Percentiles rank a stretch among this genome's conserved stretches.
phyloP scores from a whole-genome alignment of 2,329 filamentous ascomycete species.

The Dactylellina leptospora region DNA sequence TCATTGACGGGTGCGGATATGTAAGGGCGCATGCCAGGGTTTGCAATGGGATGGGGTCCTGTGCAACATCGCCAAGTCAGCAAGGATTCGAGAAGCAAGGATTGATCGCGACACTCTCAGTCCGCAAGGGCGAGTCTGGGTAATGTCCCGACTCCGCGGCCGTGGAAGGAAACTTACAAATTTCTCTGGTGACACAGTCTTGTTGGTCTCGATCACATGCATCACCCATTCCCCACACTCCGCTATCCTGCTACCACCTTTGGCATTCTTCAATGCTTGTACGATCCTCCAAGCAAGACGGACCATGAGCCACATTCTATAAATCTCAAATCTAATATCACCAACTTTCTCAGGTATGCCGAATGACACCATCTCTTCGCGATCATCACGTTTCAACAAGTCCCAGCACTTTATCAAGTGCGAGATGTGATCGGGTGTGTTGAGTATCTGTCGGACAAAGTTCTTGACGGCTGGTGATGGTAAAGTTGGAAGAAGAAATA shows the following conservation, averaged over 20 bases:
- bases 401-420: constrained; percentile 51
- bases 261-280: constrained; percentile 51
- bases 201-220: constrained; percentile 52
- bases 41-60: constrained; percentile 50
- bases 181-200: constrained; percentile 49
- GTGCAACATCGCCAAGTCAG: constrained; percentile 30
- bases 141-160: constrained; percentile 12
- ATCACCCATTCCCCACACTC: constrained; percentile 45
- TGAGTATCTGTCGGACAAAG: constrained; percentile 34
- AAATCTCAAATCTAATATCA: constrained; percentile 53
- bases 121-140: constrained; percentile 21
- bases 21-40: constrained; percentile 49
- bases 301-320: constrained; percentile 51
- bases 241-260: constrained; percentile 44
- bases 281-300: constrained; percentile 50
- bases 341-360: constrained; percentile 45
- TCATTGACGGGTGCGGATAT: constrained; percentile 44
- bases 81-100: not conserved
- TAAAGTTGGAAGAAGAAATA: constrained; percentile 37
- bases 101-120: not conserved
- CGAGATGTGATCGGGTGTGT: constrained; percentile 43
- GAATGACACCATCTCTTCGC: constrained; percentile 46
- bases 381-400: constrained; percentile 36
- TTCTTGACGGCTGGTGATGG: constrained; percentile 43
- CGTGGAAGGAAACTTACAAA: constrained; percentile 44